Evolutionary conservation across 768 basidiomycete genomes (phyloP).

Genomic region (Trametes meyenii): DNA sequence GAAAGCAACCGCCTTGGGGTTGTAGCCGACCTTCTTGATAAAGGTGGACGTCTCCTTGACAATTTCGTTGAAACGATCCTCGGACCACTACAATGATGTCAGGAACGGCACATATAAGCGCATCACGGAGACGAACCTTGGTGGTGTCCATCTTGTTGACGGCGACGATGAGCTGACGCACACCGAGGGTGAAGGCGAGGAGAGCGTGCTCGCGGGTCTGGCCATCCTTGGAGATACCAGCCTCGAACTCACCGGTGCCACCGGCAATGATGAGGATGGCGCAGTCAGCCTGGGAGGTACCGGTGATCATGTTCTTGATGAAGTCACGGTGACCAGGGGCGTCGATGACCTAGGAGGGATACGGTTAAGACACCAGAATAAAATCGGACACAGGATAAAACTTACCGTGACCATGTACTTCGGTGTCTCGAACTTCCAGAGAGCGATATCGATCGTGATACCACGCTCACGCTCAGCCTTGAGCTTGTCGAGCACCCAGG

Average conservation of each 20-base stretch:
- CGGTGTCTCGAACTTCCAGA: slow-evolving; percentile 99
- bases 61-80: slow-evolving; percentile 99
- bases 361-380: not conserved
- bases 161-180: slow-evolving; percentile 99
- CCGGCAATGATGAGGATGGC: slow-evolving; percentile 99
- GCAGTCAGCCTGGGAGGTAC: slow-evolving; percentile 99
- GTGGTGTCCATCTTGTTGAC: slow-evolving; percentile 99
- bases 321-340: slow-evolving; percentile 99
- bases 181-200: slow-evolving; percentile 99
- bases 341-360: slow-evolving; percentile 80
- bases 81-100: slow-evolving; percentile 75
- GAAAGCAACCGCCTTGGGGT: slow-evolving; percentile 98
- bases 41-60: slow-evolving; percentile 96
- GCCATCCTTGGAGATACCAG: slow-evolving; percentile 99
- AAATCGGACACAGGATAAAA: slow-evolving; percentile 22
- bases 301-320: slow-evolving; percentile 99
- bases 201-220: slow-evolving; percentile 99
- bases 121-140: slow-evolving; percentile 58
- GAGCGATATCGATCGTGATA: slow-evolving; percentile 99
- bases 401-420: slow-evolving; percentile 90
- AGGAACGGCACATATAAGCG: not conserved
- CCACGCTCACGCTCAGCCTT: slow-evolving; percentile 99
- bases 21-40: slow-evolving; percentile 99
- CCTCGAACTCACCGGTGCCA: slow-evolving; percentile 99
- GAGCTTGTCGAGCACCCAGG: slow-evolving; percentile 99